Base-by-base conservation (phyloP, 257 asterid species). In the Solanum medicagineum region DNA sequence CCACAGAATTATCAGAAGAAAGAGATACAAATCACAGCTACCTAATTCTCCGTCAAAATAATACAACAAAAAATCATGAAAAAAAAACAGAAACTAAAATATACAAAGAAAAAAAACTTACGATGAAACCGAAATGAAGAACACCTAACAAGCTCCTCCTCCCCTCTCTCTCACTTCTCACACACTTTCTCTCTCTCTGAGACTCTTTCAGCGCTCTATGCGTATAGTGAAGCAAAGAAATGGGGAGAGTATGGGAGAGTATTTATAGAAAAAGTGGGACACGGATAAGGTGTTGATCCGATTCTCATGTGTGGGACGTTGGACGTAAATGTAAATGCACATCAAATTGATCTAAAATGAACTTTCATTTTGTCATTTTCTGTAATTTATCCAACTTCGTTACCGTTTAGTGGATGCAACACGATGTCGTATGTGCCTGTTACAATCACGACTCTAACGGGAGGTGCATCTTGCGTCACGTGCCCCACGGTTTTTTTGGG, bases 221-320 rank as follows among this genome's bases (percentile, higher is more conserved):
- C 79, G 53, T 69, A 6, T 69, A 69, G 63, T 84, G 85, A 79
- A 89, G 80, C 79, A 80, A 62, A 44, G n/a, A 81, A 86, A 55
- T 44, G 26, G 56, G 62, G 65, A 70, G 87, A 65, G 86, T 77
- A 81, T 53, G 36, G 56, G 6, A 6, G 85, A 79, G 86, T 92
- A 94, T 93, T 91, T 94, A 93, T 92, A 92, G 94, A 89, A 29
- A 8, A 54, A 85, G 53, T 17, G 36, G 45, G 83, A 77, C 63
- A 49, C 47, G 83, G 83, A 51, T 49, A 77, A 77, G 84, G 86
- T 62, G 54, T 85, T 70, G 94, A 93, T 93, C 98, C 97, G 90
- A 86, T 86, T 90, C 87, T 89, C 74, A 9, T 68, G 94, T 83
- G 44, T 24, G 17, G 36, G 68, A 87, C 90, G 91, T 86, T 86